These are phyloP conservation scores for Heterobasidion annosum DNA, from an alignment of 1,284 basidiomycete species.

Conservation along the genomic window DNA sequence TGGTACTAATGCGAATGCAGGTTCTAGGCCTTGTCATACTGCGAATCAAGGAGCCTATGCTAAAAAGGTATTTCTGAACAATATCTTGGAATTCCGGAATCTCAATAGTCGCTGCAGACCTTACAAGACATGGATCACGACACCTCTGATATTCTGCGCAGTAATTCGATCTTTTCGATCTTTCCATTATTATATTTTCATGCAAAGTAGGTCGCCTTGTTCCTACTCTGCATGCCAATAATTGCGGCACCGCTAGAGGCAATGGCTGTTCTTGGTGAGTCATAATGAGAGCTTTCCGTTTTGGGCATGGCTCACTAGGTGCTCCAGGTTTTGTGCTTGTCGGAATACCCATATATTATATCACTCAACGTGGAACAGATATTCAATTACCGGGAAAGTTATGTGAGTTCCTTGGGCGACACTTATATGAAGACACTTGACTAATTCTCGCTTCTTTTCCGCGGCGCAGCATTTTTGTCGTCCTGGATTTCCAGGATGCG, in stretches of 20 bases:
- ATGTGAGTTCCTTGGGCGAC: slow-evolving; percentile 3
- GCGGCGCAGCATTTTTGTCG: slow-evolving; percentile 31
- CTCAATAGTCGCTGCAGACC: slow-evolving; percentile 41
- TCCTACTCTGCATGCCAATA: slow-evolving; percentile 91
- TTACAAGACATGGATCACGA: slow-evolving; percentile 87
- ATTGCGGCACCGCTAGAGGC: slow-evolving; percentile 91
- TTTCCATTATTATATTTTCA: neutral
- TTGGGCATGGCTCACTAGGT: neutral
- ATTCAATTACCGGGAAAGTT: slow-evolving; percentile 6
- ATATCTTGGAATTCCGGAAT: neutral
- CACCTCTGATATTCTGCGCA: slow-evolving; percentile 85
- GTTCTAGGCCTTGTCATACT: slow-evolving; percentile 85
- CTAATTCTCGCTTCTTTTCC: neutral
- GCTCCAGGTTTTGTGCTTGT: slow-evolving; percentile 54
- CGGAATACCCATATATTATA: slow-evolving; percentile 80
- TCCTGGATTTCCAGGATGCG: slow-evolving; percentile 35
- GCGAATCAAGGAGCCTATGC: slow-evolving; percentile 83
- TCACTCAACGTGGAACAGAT: slow-evolving; percentile 46
- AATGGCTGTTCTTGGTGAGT: slow-evolving; percentile 73
- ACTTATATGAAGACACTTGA: neutral
- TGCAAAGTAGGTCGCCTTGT: slow-evolving; percentile 66
- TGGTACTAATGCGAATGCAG: slow-evolving; percentile 24
- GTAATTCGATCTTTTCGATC: slow-evolving; percentile 33
- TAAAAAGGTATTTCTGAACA: slow-evolving; percentile 51
- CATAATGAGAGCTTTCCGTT: neutral